phyloP scores from a whole-genome alignment of 2,329 filamentous ascomycete species.

The Sclerotinia subarctica region DNA sequence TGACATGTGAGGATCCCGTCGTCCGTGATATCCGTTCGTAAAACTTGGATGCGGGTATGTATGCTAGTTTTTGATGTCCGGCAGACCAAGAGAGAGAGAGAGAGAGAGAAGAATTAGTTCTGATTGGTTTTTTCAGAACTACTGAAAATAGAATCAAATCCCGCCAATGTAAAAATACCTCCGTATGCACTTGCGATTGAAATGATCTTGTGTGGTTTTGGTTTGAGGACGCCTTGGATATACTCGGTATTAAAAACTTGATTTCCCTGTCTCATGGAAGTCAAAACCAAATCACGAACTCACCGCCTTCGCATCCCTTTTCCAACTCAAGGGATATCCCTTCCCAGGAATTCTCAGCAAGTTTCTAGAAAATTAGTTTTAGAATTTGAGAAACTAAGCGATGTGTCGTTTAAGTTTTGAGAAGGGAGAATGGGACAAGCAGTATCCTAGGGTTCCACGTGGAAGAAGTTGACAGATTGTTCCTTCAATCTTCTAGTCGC shows the following conservation, averaged over 20 bases:
- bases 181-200: neutral
- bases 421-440: neutral
- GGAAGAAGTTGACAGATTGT: conserved; percentile 14
- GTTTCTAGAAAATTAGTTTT: conserved; percentile 11
- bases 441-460: neutral
- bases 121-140: neutral
- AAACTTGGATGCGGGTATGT: neutral
- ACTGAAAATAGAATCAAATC: neutral
- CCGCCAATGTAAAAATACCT: no score
- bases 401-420: neutral
- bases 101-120: no score
- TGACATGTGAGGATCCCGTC: neutral
- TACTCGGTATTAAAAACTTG: neutral
- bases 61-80: neutral
- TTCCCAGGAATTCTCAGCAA: neutral
- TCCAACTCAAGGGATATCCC: conserved; percentile 3
- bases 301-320: conserved; percentile 10
- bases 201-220: neutral
- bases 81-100: neutral
- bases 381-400: neutral
- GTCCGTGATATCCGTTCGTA: neutral
- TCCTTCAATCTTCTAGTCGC: conserved; percentile 11
- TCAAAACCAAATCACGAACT: neutral
- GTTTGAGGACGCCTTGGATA: conserved; percentile 1
- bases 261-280: neutral